phyloP scores from a whole-genome alignment of 305 asterid species.

The Fraxinus nigra region DNA sequence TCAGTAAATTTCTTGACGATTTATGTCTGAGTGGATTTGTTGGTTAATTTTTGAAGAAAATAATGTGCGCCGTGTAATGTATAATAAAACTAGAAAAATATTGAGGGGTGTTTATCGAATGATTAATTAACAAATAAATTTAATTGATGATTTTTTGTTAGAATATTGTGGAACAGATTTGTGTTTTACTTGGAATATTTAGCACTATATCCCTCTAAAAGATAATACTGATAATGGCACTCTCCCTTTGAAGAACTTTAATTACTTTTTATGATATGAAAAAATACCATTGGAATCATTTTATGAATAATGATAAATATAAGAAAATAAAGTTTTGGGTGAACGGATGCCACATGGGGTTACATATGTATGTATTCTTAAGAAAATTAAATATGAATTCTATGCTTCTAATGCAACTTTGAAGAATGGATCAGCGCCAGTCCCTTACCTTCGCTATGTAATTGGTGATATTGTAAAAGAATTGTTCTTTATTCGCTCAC shows the following conservation, averaged over 20 bases:
- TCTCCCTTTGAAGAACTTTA: neutral
- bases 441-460: neutral
- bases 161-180: neutral
- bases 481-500: neutral
- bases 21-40: neutral
- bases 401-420: neutral
- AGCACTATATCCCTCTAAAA: neutral
- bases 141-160: neutral
- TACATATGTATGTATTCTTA: neutral
- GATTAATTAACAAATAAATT: neutral
- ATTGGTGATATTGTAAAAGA: neutral
- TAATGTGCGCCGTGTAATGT: neutral
- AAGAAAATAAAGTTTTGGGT: neutral
- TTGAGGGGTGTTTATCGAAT: neutral
- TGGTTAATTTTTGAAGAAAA: neutral
- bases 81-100: neutral
- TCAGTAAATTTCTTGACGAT: neutral
- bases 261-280: neutral
- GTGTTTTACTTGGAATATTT: neutral
- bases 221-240: neutral
- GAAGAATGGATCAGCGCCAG: neutral
- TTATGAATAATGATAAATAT: neutral
- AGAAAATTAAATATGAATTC: neutral
- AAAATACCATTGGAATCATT: neutral
- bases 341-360: neutral